These are phyloP conservation scores for Blastobotrys attinorum DNA, from an alignment of 805 yeast genomes.

Conservation along the genomic window DNA sequence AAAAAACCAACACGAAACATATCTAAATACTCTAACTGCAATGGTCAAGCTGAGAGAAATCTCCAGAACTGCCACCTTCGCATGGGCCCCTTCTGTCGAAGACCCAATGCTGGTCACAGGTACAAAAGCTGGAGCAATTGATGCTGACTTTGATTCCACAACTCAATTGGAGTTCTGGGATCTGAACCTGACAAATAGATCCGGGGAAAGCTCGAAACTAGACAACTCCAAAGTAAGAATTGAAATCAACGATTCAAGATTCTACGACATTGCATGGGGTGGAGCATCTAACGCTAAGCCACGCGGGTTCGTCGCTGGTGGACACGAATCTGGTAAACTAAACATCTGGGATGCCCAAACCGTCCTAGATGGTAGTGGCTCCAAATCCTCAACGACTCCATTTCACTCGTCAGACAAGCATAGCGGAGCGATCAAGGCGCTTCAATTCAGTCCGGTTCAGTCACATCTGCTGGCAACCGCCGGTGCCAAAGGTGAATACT, in stretches of 20 bases:
- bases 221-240: slow-evolving; percentile 26
- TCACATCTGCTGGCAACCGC: slow-evolving; percentile 72
- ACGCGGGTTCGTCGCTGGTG: slow-evolving; percentile 69
- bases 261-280: slow-evolving; percentile 83
- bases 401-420: slow-evolving; percentile 52
- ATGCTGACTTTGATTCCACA: slow-evolving; percentile 72
- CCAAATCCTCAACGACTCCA: slow-evolving; percentile 31
- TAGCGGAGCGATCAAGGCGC: slow-evolving; percentile 58
- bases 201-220: slow-evolving; percentile 23
- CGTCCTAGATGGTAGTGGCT: slow-evolving; percentile 32
- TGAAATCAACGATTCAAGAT: slow-evolving; percentile 25
- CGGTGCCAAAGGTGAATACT: slow-evolving; percentile 82
- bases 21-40: slow-evolving; percentile 2
- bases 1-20: no score
- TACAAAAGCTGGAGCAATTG: slow-evolving; percentile 93
- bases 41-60: slow-evolving; percentile 85
- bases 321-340: slow-evolving; percentile 73
- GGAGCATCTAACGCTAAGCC: slow-evolving; percentile 41
- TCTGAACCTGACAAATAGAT: slow-evolving; percentile 34
- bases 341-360: slow-evolving; percentile 67
- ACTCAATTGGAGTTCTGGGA: slow-evolving; percentile 79
- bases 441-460: slow-evolving; percentile 72
- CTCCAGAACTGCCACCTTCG: slow-evolving; percentile 83
- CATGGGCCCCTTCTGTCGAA: slow-evolving; percentile 74
- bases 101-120: slow-evolving; percentile 82